These are phyloP conservation scores for Papiliotrema fonsecae DNA, from an alignment of 1,284 basidiomycete species.

Conservation along the genomic window DNA sequence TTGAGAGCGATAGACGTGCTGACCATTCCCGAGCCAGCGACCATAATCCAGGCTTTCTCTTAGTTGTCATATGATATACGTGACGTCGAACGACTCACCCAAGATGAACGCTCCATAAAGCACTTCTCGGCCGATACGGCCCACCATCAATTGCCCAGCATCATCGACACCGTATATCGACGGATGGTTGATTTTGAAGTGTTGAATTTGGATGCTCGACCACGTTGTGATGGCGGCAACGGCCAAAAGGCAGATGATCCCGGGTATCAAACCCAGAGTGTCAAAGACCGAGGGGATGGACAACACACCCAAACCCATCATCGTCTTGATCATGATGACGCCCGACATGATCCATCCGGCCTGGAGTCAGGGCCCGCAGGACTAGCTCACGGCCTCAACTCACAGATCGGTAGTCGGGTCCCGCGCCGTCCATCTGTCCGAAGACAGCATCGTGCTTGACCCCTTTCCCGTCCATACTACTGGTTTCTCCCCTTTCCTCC, in stretches of 20 bases:
- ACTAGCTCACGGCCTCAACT: neutral
- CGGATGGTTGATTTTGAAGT: constrained; percentile 37
- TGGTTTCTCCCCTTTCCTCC: too few species aligned
- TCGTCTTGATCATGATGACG: constrained; percentile 36
- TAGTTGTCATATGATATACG: neutral
- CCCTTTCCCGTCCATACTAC: too few species aligned
- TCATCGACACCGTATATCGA: constrained; percentile 29
- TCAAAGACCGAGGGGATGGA: constrained; percentile 31
- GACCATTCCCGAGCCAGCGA: constrained; percentile 32
- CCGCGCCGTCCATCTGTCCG: neutral
- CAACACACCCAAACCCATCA: constrained; percentile 41
- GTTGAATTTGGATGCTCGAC: constrained; percentile 29
- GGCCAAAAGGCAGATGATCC: constrained; percentile 35
- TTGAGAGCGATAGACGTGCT: constrained; percentile 46
- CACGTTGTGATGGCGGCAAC: constrained; percentile 40
- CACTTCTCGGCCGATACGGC: constrained; percentile 31
- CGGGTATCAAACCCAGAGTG: constrained; percentile 35
- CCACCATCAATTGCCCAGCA: constrained; percentile 31
- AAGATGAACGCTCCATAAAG: constrained; percentile 27
- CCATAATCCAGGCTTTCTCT: constrained; percentile 10
- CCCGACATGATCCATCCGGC: constrained; percentile 32
- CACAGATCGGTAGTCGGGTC: constrained; percentile 1
- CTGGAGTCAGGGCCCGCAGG: neutral
- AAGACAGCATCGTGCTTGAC: constrained; percentile 6
- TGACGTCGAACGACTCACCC: neutral